Conservation (phyloP, 768 basidiomycete genomes). For the Flagelloscypha sp. region DNA sequence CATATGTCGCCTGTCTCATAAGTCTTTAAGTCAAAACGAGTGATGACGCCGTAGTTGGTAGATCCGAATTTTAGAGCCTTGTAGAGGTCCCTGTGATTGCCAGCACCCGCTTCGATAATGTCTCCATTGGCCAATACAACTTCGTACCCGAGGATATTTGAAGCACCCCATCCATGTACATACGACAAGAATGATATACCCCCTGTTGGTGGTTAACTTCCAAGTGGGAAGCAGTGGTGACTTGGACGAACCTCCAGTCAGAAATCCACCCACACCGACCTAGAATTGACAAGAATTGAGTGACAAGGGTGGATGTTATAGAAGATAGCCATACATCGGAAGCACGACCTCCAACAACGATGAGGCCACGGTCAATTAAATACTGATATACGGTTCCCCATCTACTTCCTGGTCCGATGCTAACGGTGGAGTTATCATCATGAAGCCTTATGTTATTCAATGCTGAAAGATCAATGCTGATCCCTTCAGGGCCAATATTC, state of each 20-base stretch:
- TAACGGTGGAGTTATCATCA: neutral
- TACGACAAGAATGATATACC: slow-evolving; percentile 13
- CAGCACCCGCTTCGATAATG: slow-evolving; percentile 9
- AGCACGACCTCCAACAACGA: slow-evolving; percentile 1
- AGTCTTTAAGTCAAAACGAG: slow-evolving; percentile 15
- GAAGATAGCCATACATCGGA: no score
- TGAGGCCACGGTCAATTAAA: slow-evolving; percentile 2
- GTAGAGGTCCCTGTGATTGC: slow-evolving; percentile 9
- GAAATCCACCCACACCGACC: slow-evolving; percentile 9
- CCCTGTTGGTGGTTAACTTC: slow-evolving; percentile 5
- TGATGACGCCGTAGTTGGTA: slow-evolving; percentile 16
- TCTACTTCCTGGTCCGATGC: slow-evolving; percentile 3
- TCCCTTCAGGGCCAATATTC: slow-evolving; percentile 5
- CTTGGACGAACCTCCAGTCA: slow-evolving; percentile 5
- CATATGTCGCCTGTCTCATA: slow-evolving; percentile 11
- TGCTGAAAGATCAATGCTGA: slow-evolving; percentile 4
- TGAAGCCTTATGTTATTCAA: neutral
- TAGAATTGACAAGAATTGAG: no score
- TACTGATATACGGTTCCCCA: slow-evolving; percentile 5
- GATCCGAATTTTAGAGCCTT: slow-evolving; percentile 15
- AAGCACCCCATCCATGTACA: slow-evolving; percentile 14
- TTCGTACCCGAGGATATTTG: slow-evolving; percentile 13
- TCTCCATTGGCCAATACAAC: slow-evolving; percentile 12
- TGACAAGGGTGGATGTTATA: no score
- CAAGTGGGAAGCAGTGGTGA: neutral